Evolutionary conservation across 352 stramenopile species (phyloP).

Genomic region (Globisporangium perplexum): DNA sequence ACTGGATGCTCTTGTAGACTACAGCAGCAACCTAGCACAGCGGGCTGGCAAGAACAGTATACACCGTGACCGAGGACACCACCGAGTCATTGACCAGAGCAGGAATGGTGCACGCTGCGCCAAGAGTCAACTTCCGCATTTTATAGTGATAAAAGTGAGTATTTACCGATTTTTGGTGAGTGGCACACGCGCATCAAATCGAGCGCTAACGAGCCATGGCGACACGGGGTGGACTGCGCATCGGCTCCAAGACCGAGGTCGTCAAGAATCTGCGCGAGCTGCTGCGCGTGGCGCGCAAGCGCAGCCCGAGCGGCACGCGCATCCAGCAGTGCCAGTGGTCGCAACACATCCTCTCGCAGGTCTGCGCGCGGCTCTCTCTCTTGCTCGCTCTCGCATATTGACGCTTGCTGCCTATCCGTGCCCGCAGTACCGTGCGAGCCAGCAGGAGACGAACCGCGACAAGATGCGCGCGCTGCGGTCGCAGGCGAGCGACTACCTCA

Average conservation of each 20-base stretch:
- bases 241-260: slow-evolving; percentile 78
- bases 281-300: slow-evolving; percentile 56
- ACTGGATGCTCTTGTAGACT: too few relatives aligned
- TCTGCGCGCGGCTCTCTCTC: slow-evolving; percentile 13
- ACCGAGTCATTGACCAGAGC: too few relatives aligned
- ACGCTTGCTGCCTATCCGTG: too few relatives aligned
- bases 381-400: too few relatives aligned
- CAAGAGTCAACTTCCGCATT: neutral
- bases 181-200: neutral
- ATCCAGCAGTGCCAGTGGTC: slow-evolving; percentile 58
- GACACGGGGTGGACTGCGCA: slow-evolving; percentile 43
- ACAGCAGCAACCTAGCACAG: too few relatives aligned
- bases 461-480: slow-evolving; percentile 69
- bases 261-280: slow-evolving; percentile 73
- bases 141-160: neutral
- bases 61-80: too few relatives aligned
- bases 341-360: slow-evolving; percentile 69
- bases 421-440: slow-evolving; percentile 63
- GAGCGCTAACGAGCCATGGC: slow-evolving; percentile 51
- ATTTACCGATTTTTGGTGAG: neutral
- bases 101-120: too few relatives aligned
- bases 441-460: slow-evolving; percentile 67
- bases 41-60: too few relatives aligned
- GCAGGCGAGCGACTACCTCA: slow-evolving; percentile 66
- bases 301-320: slow-evolving; percentile 35